Base-by-base conservation (phyloP, 1,139 yeast species). In the Suhomyces guaymorum region DNA sequence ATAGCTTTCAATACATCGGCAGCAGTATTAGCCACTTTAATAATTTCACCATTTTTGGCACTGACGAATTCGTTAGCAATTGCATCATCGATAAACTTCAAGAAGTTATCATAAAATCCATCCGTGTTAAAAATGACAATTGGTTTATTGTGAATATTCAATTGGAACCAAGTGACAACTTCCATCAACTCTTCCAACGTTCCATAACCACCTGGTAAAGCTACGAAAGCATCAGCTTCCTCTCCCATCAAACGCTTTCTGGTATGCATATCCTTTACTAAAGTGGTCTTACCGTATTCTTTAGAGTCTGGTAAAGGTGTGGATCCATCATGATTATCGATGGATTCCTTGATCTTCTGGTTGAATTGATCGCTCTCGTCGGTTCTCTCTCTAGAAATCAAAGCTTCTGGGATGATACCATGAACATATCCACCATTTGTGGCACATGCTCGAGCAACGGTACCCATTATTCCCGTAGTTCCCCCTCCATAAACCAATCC, bases 401-500 rank as follows among this genome's bases (percentile, higher is more conserved):
- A 68, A 0, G 96, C 95, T 46, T 77, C 78, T 8, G 96, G 96
- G 41, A 88, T 87, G 49, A 88, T 76, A 6, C 96, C 96, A 48
- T 84, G 90, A 29, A 87, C 96, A 41, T 79, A 75, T 2, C 92
- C 95, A 17, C 81, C 83, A 32, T 64, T 66, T 5, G 77, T 58
- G 35, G 83, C 80, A 38, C 85, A 78, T 0, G 88, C 75, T 41
- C 77, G 73, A n/a, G 95, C 95, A 35, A 87, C 78, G 3, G 80
- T 70, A 2, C 96, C 96, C 96, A 87, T 89, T 37, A 87, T 60
- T 4, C 95, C 92, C 2, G 86, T 82, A 18, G 92, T 80, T 13
- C 96, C 96, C 27, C 96, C 97, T 20, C 96, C 96, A 52, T 88
- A 88, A 7, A 88, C 95, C 32, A 88, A 66, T 3, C 89, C 89